Conservation (phyloP, 805 yeast species). For the Cyberlindnera meyerae region DNA sequence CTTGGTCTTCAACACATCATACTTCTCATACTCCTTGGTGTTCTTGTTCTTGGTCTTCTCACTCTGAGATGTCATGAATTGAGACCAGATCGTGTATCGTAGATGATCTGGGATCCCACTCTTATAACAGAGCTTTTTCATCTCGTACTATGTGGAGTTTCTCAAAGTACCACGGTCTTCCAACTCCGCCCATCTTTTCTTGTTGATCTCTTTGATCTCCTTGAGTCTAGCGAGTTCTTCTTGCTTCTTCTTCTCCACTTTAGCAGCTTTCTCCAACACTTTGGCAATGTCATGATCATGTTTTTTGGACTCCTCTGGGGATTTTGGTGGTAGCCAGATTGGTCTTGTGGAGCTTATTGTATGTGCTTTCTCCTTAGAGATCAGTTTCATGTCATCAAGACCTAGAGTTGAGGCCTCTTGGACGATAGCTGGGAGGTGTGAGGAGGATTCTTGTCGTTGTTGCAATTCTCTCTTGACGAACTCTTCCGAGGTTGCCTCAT, state of each 20-base stretch:
- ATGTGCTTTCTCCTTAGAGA: constrained; percentile 36
- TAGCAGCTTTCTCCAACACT: constrained; percentile 28
- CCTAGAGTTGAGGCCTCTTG: constrained; percentile 34
- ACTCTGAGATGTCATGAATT: constrained; percentile 9
- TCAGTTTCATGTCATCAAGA: constrained; percentile 54
- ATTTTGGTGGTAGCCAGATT: constrained; percentile 64
- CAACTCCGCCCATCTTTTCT: constrained; percentile 21
- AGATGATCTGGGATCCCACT: constrained; percentile 21
- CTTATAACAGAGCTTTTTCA: constrained; percentile 21
- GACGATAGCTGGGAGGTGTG: constrained; percentile 32
- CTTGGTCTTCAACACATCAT: constrained; percentile 32
- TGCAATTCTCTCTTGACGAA: constrained; percentile 16
- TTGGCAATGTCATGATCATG: constrained; percentile 52
- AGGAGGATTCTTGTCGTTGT: constrained; percentile 15
- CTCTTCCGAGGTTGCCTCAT: constrained; percentile 16
- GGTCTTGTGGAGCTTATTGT: constrained; percentile 54
- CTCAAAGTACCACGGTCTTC: constrained; percentile 11
- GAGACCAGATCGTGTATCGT: constrained; percentile 20
- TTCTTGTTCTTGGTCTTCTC: constrained; percentile 4
- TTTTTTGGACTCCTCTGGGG: constrained; percentile 43
- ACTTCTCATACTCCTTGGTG: constrained; percentile 30
- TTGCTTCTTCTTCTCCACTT: constrained; percentile 14
- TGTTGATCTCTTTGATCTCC: constrained; percentile 13
- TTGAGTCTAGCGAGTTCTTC: constrained; percentile 2
- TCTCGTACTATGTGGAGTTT: constrained; percentile 15